Conservation (phyloP, 495 filamentous ascomycete genomes). For the Lindgomyces ingoldianus region DNA sequence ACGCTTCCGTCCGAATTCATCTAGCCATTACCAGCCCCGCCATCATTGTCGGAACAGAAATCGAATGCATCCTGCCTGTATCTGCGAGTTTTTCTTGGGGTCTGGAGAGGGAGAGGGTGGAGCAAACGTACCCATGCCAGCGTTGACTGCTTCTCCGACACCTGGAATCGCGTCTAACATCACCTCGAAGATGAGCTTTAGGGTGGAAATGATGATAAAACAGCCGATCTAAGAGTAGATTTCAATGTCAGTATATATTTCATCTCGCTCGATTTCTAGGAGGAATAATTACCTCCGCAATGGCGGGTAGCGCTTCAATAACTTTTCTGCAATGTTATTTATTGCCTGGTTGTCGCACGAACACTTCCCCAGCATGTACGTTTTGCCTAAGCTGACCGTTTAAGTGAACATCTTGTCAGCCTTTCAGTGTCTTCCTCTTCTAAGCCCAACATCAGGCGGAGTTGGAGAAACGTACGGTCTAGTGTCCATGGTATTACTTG, state of each 20-base stretch:
- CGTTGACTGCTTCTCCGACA: not conserved
- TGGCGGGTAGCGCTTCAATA: not conserved
- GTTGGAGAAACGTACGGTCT: too few relatives aligned
- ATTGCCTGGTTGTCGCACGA: not conserved
- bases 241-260: too few relatives aligned
- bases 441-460: too few relatives aligned
- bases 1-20: not conserved
- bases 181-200: conserved; percentile 1
- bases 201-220: not conserved
- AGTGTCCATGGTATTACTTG: too few relatives aligned
- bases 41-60: not conserved
- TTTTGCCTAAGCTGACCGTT: too few relatives aligned
- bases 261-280: too few relatives aligned
- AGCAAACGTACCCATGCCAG: not conserved
- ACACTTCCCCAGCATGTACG: not conserved
- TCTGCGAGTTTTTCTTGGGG: not conserved
- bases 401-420: too few relatives aligned
- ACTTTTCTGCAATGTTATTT: not conserved
- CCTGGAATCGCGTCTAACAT: not conserved
- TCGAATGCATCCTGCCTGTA: not conserved
- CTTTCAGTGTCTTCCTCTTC: too few relatives aligned
- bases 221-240: conserved; percentile 14
- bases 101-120: not conserved
- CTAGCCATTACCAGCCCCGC: not conserved
- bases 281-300: too few relatives aligned